phyloP scores from a whole-genome alignment of 148 eudicot species.

The Rhododendron ferrugineum region DNA sequence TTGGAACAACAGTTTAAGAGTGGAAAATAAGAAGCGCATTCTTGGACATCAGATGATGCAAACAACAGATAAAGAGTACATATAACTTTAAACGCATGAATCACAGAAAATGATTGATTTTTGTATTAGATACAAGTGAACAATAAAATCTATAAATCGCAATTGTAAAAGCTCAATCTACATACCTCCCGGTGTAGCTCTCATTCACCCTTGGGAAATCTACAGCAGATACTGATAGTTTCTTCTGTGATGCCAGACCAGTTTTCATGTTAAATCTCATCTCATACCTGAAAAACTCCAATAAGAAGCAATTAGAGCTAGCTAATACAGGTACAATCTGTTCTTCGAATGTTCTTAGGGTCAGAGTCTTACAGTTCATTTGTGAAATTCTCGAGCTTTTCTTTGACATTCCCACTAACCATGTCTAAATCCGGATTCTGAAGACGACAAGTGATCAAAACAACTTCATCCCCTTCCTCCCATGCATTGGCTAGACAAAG shows the following conservation, averaged over 20 bases:
- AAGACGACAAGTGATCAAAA: constrained; percentile 73
- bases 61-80: neutral
- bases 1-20: neutral
- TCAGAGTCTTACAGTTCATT: constrained; percentile 68
- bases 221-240: constrained; percentile 76
- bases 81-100: neutral
- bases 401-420: constrained; percentile 52
- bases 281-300: constrained; percentile 57
- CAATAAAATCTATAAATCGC: neutral
- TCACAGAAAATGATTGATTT: neutral
- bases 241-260: constrained; percentile 72
- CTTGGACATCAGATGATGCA: neutral
- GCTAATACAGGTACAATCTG: neutral
- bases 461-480: constrained; percentile 99
- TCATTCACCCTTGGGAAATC: constrained; percentile 94
- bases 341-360: neutral
- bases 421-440: constrained; percentile 79
- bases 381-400: constrained; percentile 56
- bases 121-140: neutral
- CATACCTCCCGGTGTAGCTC: constrained; percentile 80
- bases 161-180: neutral
- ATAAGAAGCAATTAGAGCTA: constrained; percentile 4
- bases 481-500: constrained; percentile 71
- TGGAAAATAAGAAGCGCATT: neutral
- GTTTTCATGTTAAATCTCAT: constrained; percentile 93